phyloP scores from a whole-genome alignment of 2,329 filamentous ascomycete species.

The Daldinia sp. region DNA sequence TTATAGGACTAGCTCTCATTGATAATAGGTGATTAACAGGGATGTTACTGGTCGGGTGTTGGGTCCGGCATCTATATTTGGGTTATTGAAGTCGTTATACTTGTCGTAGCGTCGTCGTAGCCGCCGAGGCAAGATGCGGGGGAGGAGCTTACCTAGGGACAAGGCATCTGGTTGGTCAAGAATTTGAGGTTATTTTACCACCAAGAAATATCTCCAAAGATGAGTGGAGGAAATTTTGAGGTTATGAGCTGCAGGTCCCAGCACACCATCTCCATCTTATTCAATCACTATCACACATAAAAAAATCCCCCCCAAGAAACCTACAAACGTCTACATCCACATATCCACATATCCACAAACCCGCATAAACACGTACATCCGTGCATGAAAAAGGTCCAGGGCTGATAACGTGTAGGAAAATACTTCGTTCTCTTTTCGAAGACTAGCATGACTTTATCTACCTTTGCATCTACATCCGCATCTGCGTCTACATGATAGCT shows the following conservation, averaged over 20 bases:
- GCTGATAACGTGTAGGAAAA: slow-evolving; percentile 3
- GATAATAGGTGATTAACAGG: background rate
- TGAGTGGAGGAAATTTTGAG: slow-evolving; percentile 5
- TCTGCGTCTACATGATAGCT: slow-evolving; percentile 4
- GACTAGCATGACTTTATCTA: background rate
- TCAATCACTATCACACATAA: slow-evolving; percentile 21
- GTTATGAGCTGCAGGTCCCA: slow-evolving; percentile 25
- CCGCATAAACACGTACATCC: background rate
- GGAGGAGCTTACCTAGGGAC: background rate
- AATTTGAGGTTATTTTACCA: slow-evolving; percentile 11
- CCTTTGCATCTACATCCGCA: background rate
- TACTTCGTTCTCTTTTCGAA: background rate
- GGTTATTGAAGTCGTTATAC: slow-evolving; percentile 4
- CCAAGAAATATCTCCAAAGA: slow-evolving; percentile 1
- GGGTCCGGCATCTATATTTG: slow-evolving; percentile 34
- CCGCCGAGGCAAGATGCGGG: slow-evolving; percentile 33
- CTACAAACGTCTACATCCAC: background rate
- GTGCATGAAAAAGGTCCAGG: slow-evolving; percentile 10
- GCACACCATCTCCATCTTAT: slow-evolving; percentile 29
- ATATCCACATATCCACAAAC: no score
- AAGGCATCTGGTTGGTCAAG: slow-evolving; percentile 23
- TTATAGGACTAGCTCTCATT: slow-evolving; percentile 2
- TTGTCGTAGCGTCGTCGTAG: slow-evolving; percentile 20
- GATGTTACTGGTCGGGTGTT: slow-evolving; percentile 1
- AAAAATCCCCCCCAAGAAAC: background rate